A percentile compares a stretch with the other conserved stretches of the same genome.
These are phyloP conservation scores for Fusarium newnesense DNA, from an alignment of 2,329 filamentous ascomycete species.

Conservation along the genomic window DNA sequence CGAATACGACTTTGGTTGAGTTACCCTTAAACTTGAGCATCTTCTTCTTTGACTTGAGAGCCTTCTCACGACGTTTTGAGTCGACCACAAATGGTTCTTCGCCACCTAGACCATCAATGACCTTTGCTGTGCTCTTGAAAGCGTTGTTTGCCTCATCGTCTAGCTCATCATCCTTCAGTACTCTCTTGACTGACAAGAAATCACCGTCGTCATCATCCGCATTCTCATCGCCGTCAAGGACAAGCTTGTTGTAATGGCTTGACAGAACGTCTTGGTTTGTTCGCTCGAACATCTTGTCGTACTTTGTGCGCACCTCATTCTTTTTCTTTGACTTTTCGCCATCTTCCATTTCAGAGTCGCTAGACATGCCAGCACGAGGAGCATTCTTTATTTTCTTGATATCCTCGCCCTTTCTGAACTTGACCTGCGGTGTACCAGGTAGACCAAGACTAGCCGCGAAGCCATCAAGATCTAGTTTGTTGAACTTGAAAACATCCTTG, in stretches of 20 bases:
- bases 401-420: slow-evolving; percentile 90
- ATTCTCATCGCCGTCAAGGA: slow-evolving; percentile 67
- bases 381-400: slow-evolving; percentile 89
- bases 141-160: slow-evolving; percentile 61
- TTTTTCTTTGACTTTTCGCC: slow-evolving; percentile 70
- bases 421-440: slow-evolving; percentile 91
- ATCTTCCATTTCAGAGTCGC: slow-evolving; percentile 68
- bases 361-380: slow-evolving; percentile 73
- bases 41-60: slow-evolving; percentile 95
- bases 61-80: slow-evolving; percentile 93
- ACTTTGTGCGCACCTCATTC: slow-evolving; percentile 86
- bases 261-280: slow-evolving; percentile 95
- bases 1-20: slow-evolving; percentile 86
- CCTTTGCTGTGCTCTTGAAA: slow-evolving; percentile 59
- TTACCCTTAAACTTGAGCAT: slow-evolving; percentile 90
- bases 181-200: slow-evolving; percentile 89
- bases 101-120: slow-evolving; percentile 74
- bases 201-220: slow-evolving; percentile 71
- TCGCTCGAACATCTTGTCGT: slow-evolving; percentile 97
- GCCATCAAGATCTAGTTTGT: slow-evolving; percentile 84
- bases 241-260: slow-evolving; percentile 90
- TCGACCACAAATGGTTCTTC: slow-evolving; percentile 84
- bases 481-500: slow-evolving; percentile 89
- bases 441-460: slow-evolving; percentile 88
- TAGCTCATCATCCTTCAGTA: slow-evolving; percentile 77